Evolutionary conservation across 2,329 filamentous ascomycete genomes (phyloP), one percentile per base, ranked within the genome.

Genomic region (Blastomyces parvus): DNA sequence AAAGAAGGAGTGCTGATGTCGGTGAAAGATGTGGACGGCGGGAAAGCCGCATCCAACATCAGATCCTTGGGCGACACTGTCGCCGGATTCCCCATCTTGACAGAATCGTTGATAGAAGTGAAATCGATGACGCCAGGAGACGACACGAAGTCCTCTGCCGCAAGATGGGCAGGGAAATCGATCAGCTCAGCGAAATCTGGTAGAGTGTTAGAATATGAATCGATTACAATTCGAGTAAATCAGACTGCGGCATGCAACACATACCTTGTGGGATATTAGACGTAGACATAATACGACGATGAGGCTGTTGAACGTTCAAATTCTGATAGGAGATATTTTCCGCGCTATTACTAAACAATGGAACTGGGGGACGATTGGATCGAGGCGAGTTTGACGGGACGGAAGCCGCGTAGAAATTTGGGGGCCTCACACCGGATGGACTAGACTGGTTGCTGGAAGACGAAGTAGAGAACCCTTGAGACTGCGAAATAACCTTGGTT

Each of bases 51-150:
- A 68, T 86, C 84, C 69, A 92, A 81, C 68, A 88, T 78, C 67
- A 96, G 81, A 71, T 96, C 91, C 75, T 89, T 87, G 25, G 91
- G 91, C 66, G 91, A 96, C 66, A 96, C 84, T 52, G 91, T 96
- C 70, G 58, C 72, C 64, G 74, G 75, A 62, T 63, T 65, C 46
- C 70, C 33, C 33, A 57, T 38, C 19, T 57, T 70, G 65, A 71
- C 69, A 57, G 77, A 72, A 70, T 77, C 71, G 71, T 81, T 81
- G 73, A 81, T 74, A 50, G 78, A 70, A 64, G 77, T 78, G 72
- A 81, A 80, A 64, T 71, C 68, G 71, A 72, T 70, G 50, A 64
- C 65, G 38, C 68, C 63, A 30, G 67, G 67, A 40, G 67, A 64
- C 38, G 66, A 66, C 9, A 69, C 69, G 52, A 69, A 68, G 25